Conservation (phyloP, 208 protist species). For the Crithidia mellificae region DNA sequence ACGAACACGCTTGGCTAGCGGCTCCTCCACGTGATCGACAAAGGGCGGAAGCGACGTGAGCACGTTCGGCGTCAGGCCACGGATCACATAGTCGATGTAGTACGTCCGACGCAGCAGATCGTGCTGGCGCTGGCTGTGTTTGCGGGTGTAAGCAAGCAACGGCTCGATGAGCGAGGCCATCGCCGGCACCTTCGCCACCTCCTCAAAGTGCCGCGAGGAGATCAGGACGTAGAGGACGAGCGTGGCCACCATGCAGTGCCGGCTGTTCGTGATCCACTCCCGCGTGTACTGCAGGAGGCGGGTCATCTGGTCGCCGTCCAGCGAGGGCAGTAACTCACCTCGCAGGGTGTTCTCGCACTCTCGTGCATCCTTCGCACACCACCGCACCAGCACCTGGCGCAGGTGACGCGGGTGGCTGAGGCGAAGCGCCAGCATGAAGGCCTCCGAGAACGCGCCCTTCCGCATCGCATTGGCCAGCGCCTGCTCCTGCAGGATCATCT, state of each 20-base stretch:
- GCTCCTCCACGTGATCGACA: slow-evolving; percentile 18
- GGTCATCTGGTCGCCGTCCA: slow-evolving; percentile 65
- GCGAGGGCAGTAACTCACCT: slow-evolving; percentile 50
- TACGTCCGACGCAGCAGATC: slow-evolving; percentile 83
- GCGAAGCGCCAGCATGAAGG: slow-evolving; percentile 81
- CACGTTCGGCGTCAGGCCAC: slow-evolving; percentile 44
- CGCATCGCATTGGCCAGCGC: slow-evolving; percentile 83
- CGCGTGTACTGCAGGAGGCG: slow-evolving; percentile 88
- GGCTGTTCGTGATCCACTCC: slow-evolving; percentile 92
- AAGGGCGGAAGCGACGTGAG: slow-evolving; percentile 76
- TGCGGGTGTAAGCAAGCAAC: slow-evolving; percentile 81
- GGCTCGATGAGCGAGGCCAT: slow-evolving; percentile 73
- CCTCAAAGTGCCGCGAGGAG: slow-evolving; percentile 58
- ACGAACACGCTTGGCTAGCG: slow-evolving; percentile 33
- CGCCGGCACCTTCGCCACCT: slow-evolving; percentile 58
- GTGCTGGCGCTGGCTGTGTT: slow-evolving; percentile 87
- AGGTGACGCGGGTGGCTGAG: slow-evolving; percentile 90
- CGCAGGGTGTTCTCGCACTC: slow-evolving; percentile 70
- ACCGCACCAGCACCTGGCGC: slow-evolving; percentile 75
- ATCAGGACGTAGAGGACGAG: slow-evolving; percentile 73
- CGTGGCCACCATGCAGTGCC: slow-evolving; percentile 76
- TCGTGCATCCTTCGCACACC: slow-evolving; percentile 58
- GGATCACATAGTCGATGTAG: slow-evolving; percentile 90
- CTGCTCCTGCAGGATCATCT: slow-evolving; percentile 82
- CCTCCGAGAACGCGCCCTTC: slow-evolving; percentile 70